These are phyloP conservation scores for Saccharata proteae DNA, from an alignment of 2,329 filamentous ascomycete species.

Conservation along the genomic window DNA sequence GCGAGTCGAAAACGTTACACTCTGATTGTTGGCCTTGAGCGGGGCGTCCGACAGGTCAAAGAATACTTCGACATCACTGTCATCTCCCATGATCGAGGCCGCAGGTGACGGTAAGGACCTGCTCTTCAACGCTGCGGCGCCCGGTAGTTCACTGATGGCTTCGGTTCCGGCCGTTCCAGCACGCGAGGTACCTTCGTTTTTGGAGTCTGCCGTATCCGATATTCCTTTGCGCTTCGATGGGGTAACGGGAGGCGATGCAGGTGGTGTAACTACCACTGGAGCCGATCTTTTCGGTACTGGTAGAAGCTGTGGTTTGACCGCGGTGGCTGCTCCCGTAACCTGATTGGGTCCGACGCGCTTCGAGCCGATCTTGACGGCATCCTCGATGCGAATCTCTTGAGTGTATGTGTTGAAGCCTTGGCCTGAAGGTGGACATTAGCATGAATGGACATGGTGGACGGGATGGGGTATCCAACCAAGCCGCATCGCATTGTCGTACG, in stretches of 20 bases:
- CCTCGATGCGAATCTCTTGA: conserved; percentile 27
- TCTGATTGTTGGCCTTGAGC: conserved; percentile 17
- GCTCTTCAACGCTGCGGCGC: neutral
- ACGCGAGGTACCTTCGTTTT: neutral
- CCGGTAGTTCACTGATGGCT: neutral
- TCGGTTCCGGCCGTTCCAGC: neutral
- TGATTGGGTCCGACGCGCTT: conserved; percentile 2
- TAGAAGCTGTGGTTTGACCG: neutral
- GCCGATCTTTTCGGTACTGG: neutral
- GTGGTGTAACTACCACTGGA: conserved; percentile 10
- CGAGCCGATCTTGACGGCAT: conserved; percentile 20
- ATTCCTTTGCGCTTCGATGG: no score
- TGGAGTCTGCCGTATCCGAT: no score
- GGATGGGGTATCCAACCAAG: conserved; percentile 13
- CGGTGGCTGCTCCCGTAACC: no score
- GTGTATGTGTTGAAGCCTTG: conserved; percentile 30
- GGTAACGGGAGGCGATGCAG: conserved; percentile 10
- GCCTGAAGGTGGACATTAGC: conserved; percentile 10
- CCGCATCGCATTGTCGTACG: conserved; percentile 27
- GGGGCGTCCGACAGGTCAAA: conserved; percentile 4
- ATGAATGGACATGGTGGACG: conserved; percentile 1
- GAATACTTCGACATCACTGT: conserved; percentile 4
- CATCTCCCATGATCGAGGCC: conserved; percentile 1
- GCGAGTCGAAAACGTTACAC: conserved; percentile 19
- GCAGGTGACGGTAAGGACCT: conserved; percentile 2